Evolutionary conservation across 169 alveolate species (phyloP).

Genomic region (Blepharisma undulans): DNA sequence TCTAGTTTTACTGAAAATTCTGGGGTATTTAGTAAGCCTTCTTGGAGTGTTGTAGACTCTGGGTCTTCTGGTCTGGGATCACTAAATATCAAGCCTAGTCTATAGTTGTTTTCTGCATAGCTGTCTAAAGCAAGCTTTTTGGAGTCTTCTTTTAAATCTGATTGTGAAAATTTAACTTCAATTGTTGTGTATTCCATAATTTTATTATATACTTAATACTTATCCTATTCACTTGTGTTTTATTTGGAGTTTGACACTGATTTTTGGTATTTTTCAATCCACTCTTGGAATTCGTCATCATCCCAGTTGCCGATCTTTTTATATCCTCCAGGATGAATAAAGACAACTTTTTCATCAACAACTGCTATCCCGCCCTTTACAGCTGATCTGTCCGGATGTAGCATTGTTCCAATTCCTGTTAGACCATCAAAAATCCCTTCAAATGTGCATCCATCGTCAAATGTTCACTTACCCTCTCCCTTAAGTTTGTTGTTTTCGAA

Average conservation of each 20-base stretch:
- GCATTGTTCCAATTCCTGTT: slow-evolving; percentile 86
- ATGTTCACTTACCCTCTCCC: slow-evolving; percentile 77
- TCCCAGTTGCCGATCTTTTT: background rate
- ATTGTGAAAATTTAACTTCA: slow-evolving; percentile 20
- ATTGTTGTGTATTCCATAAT: background rate
- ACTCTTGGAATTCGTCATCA: background rate
- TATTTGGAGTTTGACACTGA: background rate
- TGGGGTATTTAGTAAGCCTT: background rate
- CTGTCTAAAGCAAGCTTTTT: background rate
- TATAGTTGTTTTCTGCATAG: slow-evolving; percentile 20
- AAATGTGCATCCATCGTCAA: slow-evolving; percentile 71
- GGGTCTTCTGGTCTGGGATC: background rate
- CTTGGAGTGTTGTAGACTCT: background rate
- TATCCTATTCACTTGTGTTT: background rate
- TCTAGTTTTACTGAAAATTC: background rate
- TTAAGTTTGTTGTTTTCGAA: slow-evolving; percentile 59
- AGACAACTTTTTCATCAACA: background rate
- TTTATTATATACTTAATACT: background rate
- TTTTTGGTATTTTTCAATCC: background rate
- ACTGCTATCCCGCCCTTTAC: background rate
- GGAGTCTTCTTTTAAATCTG: slow-evolving; percentile 12
- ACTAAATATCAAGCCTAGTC: slow-evolving; percentile 23
- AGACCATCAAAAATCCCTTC: slow-evolving; percentile 87
- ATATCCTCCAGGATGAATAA: background rate
- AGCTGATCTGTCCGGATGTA: background rate